Conservation (phyloP, 805 yeast species). For the Ogataea wickerhamii region DNA sequence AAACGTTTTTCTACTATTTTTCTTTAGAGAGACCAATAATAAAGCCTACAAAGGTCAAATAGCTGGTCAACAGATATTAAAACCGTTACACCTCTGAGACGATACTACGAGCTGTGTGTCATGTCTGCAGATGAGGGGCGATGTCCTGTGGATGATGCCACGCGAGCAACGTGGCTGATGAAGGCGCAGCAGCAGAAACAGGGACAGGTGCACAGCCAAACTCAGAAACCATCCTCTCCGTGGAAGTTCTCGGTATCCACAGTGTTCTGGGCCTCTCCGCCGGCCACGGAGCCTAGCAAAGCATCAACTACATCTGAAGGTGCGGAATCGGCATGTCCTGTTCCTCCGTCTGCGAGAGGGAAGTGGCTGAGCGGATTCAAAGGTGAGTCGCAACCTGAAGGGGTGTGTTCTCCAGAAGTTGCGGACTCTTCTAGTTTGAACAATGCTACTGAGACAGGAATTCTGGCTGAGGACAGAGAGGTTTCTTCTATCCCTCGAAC, state of each 20-base stretch:
- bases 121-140: too few species aligned
- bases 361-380: conserved; percentile 31
- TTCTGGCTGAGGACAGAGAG: conserved; percentile 69
- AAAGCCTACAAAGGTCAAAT: background rate
- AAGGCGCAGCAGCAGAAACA: conserved; percentile 26
- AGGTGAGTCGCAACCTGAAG: background rate
- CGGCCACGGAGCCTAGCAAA: background rate
- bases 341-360: conserved; percentile 35
- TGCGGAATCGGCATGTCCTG: conserved; percentile 34
- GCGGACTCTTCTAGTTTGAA: conserved; percentile 22
- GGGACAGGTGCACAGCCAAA: too few species aligned
- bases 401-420: conserved; percentile 1
- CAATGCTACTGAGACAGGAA: conserved; percentile 23
- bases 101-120: too few species aligned
- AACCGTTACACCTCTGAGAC: too few species aligned
- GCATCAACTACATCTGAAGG: background rate
- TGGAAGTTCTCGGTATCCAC: background rate
- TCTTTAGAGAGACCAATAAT: conserved; percentile 13
- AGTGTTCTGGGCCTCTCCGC: conserved; percentile 9
- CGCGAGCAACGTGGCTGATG: conserved; percentile 57
- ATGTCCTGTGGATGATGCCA: conserved; percentile 70
- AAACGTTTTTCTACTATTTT: conserved; percentile 3
- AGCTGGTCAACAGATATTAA: too few species aligned
- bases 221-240: background rate
- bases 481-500: conserved; percentile 82